Base-by-base conservation (phyloP, 176 grass and related monocot genomes). In the Oryza punctata region DNA sequence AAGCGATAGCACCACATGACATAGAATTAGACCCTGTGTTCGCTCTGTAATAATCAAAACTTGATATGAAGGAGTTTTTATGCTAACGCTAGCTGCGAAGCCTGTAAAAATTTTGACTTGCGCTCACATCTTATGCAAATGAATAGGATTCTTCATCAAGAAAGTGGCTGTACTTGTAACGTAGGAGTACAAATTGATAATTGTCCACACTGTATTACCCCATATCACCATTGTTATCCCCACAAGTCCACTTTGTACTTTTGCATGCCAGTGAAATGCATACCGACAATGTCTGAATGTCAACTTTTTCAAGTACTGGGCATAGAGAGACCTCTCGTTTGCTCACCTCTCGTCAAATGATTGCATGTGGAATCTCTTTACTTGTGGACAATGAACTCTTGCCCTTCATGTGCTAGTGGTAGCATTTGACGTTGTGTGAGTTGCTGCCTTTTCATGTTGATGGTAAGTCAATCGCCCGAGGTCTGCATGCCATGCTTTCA, bases 231-330 rank as follows among this genome's bases (percentile, higher is more conserved):
- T 29, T n/a, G 24, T 50, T 54, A 54, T 47, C 14, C 66, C 3
- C 65, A 19, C 4, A 33, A n/a, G 74, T 77, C 40, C n/a, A 38
- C 65, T 1, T n/a, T 69, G 70, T 75, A 54, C 76, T 54, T 61
- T 77, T 37, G 60, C 27, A 33, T 18, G 10, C 16, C 49, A 61
- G 27, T 49, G 37, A 67, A 78, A 54, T 50, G 18, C 83, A 10
- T 83, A 43, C 54, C 24, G 64, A 45, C 26, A 44, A 23, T 67
- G 15, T 12, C 45, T 81, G 85, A 52, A 77, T 69, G 23, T 57
- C 52, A 57, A n/a, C 52, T 1, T 57, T 57, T 73, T 66, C 77
- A 67, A 6, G 57, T 68, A 32, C 60, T 12, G 59, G 65, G 61
- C 41, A 40, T 57, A 1, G 3, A 10, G 6, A 28, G 33, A 2